Base-by-base conservation (phyloP, 768 basidiomycete genomes). In the Termitomyces titanicus region DNA sequence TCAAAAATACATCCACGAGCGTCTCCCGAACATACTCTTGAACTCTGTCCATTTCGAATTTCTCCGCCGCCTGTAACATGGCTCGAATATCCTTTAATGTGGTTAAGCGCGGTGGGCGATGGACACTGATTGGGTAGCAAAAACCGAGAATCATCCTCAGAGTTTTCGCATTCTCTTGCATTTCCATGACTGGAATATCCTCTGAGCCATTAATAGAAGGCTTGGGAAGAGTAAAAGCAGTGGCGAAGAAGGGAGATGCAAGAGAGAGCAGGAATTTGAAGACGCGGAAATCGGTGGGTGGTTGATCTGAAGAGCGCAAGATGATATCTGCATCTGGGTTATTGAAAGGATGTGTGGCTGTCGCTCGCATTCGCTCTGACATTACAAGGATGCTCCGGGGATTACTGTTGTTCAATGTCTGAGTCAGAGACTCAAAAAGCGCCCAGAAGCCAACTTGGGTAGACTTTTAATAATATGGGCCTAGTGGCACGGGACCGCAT, bases 181-280 rank as follows among this genome's bases (percentile, higher is more conserved):
- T 73, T 18, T 77, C 74, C 58, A 82, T 74, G 49, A 82, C 64
- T 20, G 78, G 73, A 3, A 75, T 62, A 1, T 67, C 72, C 40
- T 70, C 64, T 51, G 68, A 68, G 38, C 58, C 60, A 43, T 70
- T 70, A 9, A 63, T 58, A 9, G 66, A 52, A 1, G 82, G 74
- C 59, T 74, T 72, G 24, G 83, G 83, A 25, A 85, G 65, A 8
- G 75, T 72, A 59, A 86, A 79, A 71, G 83, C 79, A 58, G 75
- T 72, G 46, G 72, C 71, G 59, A 86, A 86, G 64, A 86, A 78
- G 5, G 79, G 73, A 10, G 86, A 87, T 0, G 82, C 78, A 15
- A 83, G 62, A 17, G 79, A 74, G 13, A 87, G 71, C 52, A 86
- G 69, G 38, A 77, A 59, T 59, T 80, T 81, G 73, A 80, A 80